Evolutionary conservation across 495 filamentous ascomycete species (phyloP).

Genomic region (Extremus antarcticus): DNA sequence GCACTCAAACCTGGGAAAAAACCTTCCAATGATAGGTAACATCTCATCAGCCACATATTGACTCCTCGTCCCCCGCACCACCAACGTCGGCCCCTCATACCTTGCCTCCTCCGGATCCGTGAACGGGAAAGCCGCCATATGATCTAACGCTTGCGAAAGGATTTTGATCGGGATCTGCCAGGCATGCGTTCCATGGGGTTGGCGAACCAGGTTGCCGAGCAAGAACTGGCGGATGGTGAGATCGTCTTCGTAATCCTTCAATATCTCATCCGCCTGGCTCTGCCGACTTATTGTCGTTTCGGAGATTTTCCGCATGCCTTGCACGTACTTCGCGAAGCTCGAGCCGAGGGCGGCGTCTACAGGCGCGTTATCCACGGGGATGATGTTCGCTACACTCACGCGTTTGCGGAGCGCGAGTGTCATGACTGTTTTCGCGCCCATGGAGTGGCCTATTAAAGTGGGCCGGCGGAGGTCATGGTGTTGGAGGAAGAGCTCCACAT

Average conservation of each 20-base stretch:
- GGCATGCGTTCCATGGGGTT: constrained; percentile 33
- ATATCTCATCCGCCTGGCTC: constrained; percentile 68
- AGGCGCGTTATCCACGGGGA: constrained; percentile 90
- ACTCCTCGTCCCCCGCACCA: constrained; percentile 74
- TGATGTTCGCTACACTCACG: constrained; percentile 50
- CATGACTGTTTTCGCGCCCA: constrained; percentile 97
- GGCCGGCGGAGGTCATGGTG: constrained; percentile 57
- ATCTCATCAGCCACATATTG: constrained; percentile 78
- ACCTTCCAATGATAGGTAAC: constrained; percentile 75
- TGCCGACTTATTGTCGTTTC: constrained; percentile 51
- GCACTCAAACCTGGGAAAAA: constrained; percentile 75
- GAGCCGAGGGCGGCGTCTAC: constrained; percentile 61
- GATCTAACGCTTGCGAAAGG: constrained; percentile 45
- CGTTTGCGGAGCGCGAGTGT: constrained; percentile 64
- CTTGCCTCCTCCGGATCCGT: constrained; percentile 46
- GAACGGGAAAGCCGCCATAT: constrained; percentile 82
- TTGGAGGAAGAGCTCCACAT: constrained; percentile 71
- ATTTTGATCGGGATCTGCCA: constrained; percentile 53
- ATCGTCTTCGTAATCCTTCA: constrained; percentile 64
- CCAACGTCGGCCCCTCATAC: constrained; percentile 68
- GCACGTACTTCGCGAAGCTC: constrained; percentile 71
- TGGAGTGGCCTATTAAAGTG: constrained; percentile 87
- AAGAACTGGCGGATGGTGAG: constrained; percentile 81
- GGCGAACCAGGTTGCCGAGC: constrained; percentile 69
- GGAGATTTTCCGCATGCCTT: constrained; percentile 77